These are phyloP conservation scores for Candida jianshihensis DNA, from an alignment of 805 yeast species.

Conservation along the genomic window DNA sequence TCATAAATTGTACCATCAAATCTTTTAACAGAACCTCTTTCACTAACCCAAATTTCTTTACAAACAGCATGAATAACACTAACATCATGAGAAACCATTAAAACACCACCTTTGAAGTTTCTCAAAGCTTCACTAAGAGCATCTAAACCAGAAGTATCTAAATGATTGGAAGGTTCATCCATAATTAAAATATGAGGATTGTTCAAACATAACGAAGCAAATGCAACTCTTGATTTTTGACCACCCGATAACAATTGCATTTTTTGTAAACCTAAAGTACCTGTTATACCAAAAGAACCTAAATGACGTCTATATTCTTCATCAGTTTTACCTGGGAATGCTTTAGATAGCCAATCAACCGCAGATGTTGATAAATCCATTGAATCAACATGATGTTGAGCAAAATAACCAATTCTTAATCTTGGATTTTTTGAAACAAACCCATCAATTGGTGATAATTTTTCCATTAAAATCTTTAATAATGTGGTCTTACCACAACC, in stretches of 20 bases:
- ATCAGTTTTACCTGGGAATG: constrained; percentile 88
- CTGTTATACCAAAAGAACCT: constrained; percentile 96
- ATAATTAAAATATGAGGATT: constrained; percentile 88
- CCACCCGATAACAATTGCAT: constrained; percentile 92
- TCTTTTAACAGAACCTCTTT: constrained; percentile 69
- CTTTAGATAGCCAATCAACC: constrained; percentile 87
- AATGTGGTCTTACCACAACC: constrained; percentile 99
- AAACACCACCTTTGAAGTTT: constrained; percentile 88
- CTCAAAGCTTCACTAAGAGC: constrained; percentile 87
- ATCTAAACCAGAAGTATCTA: constrained; percentile 97
- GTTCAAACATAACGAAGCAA: constrained; percentile 86
- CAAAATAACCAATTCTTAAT: constrained; percentile 90
- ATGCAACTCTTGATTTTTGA: constrained; percentile 96
- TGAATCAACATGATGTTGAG: constrained; percentile 98
- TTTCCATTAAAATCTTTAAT: constrained; percentile 79
- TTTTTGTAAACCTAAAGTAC: constrained; percentile 85
- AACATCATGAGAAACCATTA: constrained; percentile 98
- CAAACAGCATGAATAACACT: constrained; percentile 83
- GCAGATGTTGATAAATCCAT: constrained; percentile 85
- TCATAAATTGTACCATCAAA: constrained; percentile 80
- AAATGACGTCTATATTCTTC: constrained; percentile 96
- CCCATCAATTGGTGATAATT: constrained; percentile 69
- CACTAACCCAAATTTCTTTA: constrained; percentile 94
- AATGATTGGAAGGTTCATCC: constrained; percentile 97
- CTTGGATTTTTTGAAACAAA: constrained; percentile 74